Percentiles rank a stretch among this genome's conserved stretches.
Evolutionary conservation across 306 rosid genomes (phyloP).

Genomic region (Sicyos baderoa): DNA sequence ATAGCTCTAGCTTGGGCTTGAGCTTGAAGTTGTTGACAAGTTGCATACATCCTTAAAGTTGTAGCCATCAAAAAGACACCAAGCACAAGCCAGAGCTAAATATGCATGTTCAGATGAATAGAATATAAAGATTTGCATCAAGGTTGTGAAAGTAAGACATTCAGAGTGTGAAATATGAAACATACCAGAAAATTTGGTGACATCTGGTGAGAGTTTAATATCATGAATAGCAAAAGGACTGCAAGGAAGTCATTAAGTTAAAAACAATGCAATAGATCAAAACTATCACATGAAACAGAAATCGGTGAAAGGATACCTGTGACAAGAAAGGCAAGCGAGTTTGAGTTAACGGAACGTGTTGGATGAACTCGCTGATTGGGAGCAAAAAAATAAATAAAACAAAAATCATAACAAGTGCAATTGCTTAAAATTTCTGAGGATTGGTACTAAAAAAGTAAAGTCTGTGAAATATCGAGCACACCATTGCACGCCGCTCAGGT

Average conservation of each 20-base stretch:
- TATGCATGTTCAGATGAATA: slow-evolving; percentile 13
- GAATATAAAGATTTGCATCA: neutral
- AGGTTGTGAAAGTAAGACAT: slow-evolving; percentile 8
- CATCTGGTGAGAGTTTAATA: slow-evolving; percentile 87
- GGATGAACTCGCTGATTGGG: slow-evolving; percentile 55
- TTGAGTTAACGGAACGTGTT: slow-evolving; percentile 67
- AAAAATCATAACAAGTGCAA: neutral
- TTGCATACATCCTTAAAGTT: slow-evolving; percentile 88
- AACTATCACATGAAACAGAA: neutral
- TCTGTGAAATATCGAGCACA: slow-evolving; percentile 22
- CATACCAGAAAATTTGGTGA: slow-evolving; percentile 87
- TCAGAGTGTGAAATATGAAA: slow-evolving; percentile 23
- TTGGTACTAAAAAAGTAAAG: neutral
- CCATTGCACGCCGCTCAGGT: slow-evolving; percentile 77
- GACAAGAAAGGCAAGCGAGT: slow-evolving; percentile 86
- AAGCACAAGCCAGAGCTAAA: slow-evolving; percentile 86
- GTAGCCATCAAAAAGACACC: slow-evolving; percentile 98
- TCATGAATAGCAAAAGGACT: slow-evolving; percentile 86
- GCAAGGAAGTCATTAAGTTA: slow-evolving; percentile 27
- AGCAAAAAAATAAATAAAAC: neutral
- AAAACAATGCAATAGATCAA: neutral
- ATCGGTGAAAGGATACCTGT: slow-evolving; percentile 45
- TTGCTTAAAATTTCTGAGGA: neutral
- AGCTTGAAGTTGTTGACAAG: slow-evolving; percentile 95
- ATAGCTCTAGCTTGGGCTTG: slow-evolving; percentile 94